Evolutionary conservation across 1,284 basidiomycete species (phyloP), one percentile per base, ranked within the genome.

Genomic region (Neonothopanus nambi): DNA sequence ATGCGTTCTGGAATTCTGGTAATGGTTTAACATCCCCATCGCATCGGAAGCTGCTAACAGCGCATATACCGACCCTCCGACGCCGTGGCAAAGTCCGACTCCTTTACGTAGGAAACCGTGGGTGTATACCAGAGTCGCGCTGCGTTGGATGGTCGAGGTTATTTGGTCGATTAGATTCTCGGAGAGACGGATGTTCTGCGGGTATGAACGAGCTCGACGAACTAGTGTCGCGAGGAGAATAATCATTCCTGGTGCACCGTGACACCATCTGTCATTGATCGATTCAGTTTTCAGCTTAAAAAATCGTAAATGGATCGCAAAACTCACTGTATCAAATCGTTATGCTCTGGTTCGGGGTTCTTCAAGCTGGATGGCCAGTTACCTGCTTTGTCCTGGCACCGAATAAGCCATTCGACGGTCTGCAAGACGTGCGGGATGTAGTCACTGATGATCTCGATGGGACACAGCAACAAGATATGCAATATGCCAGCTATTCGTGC

Each of bases 191-290:
- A 15, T 67, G 48, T 48, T 52, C 37, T 17, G 64, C 24, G 58
- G 59, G 41, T 57, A 54, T 39, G 57, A 49, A 5, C 54, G 57
- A n/a, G 51, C 48, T 28, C 67, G 61, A 26, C 64, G 65, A 36
- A 79, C 65, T 18, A 76, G 58, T 1, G 69, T 75, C 1, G 76
- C 71, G 23, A 83, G 65, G 18, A 80, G 66, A 7, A 80, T 72
- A 11, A 81, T 52, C 17, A 79, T 68, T 3, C 78, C 80, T 1
- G 80, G 67, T 9, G 79, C 80, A 42, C 81, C 81, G 57, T 82
- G 81, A 54, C 80, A 83, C 79, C 81, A 82, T 57, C 79, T 82
- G 42, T n/a, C n/a, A n/a, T n/a, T n/a, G n/a, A n/a, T n/a, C n/a
- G n/a, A n/a, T n/a, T n/a, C n/a, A n/a, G n/a, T n/a, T n/a, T n/a